Evolutionary conservation across 108 stramenopile genomes (phyloP), one percentile per base, ranked within the genome.

Genomic region (Nitzschia inconspicua): DNA sequence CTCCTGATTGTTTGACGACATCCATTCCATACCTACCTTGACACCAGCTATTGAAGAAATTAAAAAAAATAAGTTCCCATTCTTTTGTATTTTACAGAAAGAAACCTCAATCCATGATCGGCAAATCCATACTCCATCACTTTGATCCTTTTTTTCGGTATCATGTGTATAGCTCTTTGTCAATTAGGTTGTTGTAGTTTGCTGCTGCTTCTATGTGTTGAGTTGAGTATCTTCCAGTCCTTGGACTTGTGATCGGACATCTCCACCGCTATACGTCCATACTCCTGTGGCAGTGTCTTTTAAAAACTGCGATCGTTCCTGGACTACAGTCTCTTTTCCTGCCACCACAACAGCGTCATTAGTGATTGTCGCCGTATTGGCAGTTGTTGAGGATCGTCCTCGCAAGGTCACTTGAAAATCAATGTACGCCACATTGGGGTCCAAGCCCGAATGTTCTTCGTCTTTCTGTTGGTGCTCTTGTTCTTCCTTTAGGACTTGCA

Each of bases 241-340:
- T 9, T 64, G 52, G 2, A 75, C 82, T 39, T 74, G 66, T 1
- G 83, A 78, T 28, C 63, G 51, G n/a, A 88, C 82, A 28, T 83
- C 81, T 3, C 87, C 87, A 30, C 82, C 65, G 0, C 83, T 79
- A 57, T 88, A 88, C 22, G 32, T 66, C 87, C 87, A 88, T 19
- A 44, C 36, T 19, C 70, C 74, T 42, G 53, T 53, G n/a, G 41
- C 41, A 1, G 40, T 41, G 62, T 78, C 60, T 1, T 59, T 47
- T 11, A 88, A 34, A 63, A 88, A 88, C 46, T 53, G 52, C 0
- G 86, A 88, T 29, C 64, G 54, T 70, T 88, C 86, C 3, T 60
- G 46, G 27, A 88, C 50, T 4, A 78, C 41, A 3, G 76, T 88
- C 47, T 84, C 83, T 30, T 79, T 57, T 18, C 80, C 83, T 22